phyloP scores from a whole-genome alignment of 2,329 filamentous ascomycete genomes.

The Myotisia sp. region DNA sequence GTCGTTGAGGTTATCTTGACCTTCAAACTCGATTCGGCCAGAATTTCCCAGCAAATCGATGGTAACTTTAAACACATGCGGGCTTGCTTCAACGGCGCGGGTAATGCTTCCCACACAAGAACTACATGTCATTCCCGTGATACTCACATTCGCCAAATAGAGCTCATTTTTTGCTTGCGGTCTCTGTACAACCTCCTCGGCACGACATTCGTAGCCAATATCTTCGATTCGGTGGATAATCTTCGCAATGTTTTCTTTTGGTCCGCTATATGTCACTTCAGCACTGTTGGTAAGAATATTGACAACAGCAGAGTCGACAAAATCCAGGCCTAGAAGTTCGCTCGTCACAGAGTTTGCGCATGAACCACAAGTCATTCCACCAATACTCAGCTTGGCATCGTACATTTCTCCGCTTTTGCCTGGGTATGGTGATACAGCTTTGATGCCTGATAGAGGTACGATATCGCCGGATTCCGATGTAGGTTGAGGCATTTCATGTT shows the following conservation, averaged over 20 bases:
- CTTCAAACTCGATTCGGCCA: constrained; percentile 35
- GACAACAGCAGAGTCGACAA: constrained; percentile 45
- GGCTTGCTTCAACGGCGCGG: constrained; percentile 31
- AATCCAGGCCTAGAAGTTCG: constrained; percentile 44
- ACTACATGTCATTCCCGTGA: constrained; percentile 46
- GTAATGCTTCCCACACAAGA: constrained; percentile 40
- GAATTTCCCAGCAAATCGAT: constrained; percentile 40
- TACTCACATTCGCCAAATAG: constrained; percentile 34
- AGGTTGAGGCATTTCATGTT: too few species aligned
- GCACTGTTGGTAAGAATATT: constrained; percentile 56
- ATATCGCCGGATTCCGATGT: too few species aligned
- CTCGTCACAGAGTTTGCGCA: constrained; percentile 51
- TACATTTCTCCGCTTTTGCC: constrained; percentile 13
- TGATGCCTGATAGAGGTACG: not conserved
- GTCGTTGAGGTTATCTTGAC: constrained; percentile 31
- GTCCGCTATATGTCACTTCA: constrained; percentile 41
- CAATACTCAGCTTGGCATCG: constrained; percentile 36
- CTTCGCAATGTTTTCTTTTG: constrained; percentile 32
- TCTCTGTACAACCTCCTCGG: constrained; percentile 23
- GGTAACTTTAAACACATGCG: constrained; percentile 34
- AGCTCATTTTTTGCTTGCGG: constrained; percentile 6
- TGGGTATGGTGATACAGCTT: not conserved
- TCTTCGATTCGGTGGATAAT: constrained; percentile 37
- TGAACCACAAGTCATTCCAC: constrained; percentile 60
- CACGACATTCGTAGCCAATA: constrained; percentile 34